Conservation (phyloP, 2,329 filamentous ascomycete species). For the Epicoccum nigrum region DNA sequence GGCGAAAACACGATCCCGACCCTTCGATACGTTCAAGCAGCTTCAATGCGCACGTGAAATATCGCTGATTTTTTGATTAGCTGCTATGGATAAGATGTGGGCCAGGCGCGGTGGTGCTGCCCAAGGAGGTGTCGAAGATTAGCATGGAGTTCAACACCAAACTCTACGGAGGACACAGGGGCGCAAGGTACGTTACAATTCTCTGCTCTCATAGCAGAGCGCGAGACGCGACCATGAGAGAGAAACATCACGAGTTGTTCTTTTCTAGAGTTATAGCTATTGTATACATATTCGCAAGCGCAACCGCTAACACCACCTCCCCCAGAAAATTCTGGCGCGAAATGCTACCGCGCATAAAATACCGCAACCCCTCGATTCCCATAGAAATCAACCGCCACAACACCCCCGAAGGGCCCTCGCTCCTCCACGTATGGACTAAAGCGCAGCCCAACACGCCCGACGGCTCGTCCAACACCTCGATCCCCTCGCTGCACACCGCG, state of each 20-base stretch:
- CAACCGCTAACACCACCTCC: background rate
- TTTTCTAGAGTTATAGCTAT: background rate
- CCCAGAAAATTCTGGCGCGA: slow-evolving; percentile 85
- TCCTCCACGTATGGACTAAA: slow-evolving; percentile 41
- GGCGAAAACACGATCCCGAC: background rate
- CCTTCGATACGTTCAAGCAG: background rate
- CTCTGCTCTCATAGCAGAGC: background rate
- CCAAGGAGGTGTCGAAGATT: slow-evolving; percentile 75
- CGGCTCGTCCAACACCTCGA: slow-evolving; percentile 14
- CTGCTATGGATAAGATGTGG: slow-evolving; percentile 78
- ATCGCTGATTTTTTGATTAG: slow-evolving; percentile 51
- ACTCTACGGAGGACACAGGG: slow-evolving; percentile 71
- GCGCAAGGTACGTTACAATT: slow-evolving; percentile 64
- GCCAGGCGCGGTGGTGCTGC: slow-evolving; percentile 81
- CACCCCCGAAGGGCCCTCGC: slow-evolving; percentile 47
- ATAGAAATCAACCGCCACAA: slow-evolving; percentile 79
- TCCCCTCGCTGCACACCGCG: slow-evolving; percentile 25
- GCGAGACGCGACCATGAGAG: too few species aligned
- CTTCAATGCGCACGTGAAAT: background rate
- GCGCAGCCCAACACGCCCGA: slow-evolving; percentile 15
- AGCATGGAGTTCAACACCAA: slow-evolving; percentile 72
- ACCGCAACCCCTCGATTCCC: slow-evolving; percentile 83
- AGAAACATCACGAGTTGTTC: background rate
- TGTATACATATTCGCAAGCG: background rate
- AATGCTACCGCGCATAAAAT: slow-evolving; percentile 86